Evolutionary conservation across 169 alveolate species (phyloP).

Genomic region (Miamiensis avidus): DNA sequence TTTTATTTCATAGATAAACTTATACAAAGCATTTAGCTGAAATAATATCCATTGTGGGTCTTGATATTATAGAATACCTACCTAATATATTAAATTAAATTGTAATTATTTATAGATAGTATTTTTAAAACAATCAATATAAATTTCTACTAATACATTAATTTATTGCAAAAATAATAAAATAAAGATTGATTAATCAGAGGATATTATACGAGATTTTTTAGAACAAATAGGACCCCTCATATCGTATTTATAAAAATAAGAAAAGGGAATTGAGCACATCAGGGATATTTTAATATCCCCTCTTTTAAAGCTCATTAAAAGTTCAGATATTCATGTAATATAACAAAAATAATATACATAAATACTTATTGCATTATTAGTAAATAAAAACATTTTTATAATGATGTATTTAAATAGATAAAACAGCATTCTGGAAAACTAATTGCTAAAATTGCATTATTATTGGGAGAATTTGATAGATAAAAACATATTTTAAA

Average conservation of each 20-base stretch:
- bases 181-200: too few relatives aligned
- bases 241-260: not conserved
- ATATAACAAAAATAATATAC: too few relatives aligned
- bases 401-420: not conserved
- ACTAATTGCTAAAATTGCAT: conserved; percentile 25
- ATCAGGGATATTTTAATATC: not conserved
- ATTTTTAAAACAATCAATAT: not conserved
- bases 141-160: too few relatives aligned
- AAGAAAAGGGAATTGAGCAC: not conserved
- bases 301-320: not conserved
- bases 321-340: not conserved
- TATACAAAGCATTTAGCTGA: not conserved
- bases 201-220: not conserved
- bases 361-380: too few relatives aligned
- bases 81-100: not conserved
- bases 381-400: too few relatives aligned
- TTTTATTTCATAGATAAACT: too few relatives aligned
- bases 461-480: conserved; percentile 12
- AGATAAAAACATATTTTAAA: conserved; percentile 28
- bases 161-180: not conserved
- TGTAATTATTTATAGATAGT: not conserved
- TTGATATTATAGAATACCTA: not conserved
- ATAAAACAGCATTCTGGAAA: conserved; percentile 27
- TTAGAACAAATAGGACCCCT: not conserved
- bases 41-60: not conserved